These are phyloP conservation scores for Aristolochia fimbriata DNA, from an alignment of 164 flowering plant genomes.

Conservation along the genomic window DNA sequence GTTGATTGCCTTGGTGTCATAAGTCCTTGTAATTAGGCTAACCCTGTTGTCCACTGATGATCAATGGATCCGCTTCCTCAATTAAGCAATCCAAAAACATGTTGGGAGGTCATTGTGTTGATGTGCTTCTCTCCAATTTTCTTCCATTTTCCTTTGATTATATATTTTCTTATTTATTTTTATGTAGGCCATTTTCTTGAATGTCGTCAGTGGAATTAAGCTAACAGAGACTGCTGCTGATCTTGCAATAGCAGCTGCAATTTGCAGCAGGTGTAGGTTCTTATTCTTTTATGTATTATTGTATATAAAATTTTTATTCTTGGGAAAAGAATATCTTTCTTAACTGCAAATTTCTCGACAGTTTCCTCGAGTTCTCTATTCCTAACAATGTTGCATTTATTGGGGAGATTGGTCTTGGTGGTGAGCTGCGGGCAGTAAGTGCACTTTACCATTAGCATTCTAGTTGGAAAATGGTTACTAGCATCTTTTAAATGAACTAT, in stretches of 20 bases:
- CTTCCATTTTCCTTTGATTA: background rate
- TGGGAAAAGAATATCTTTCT: background rate
- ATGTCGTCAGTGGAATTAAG: slow-evolving; percentile 74
- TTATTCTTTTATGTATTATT: background rate
- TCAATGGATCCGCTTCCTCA: no score
- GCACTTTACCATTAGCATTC: background rate
- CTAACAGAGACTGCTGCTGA: slow-evolving; percentile 86
- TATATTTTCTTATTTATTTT: slow-evolving; percentile 3
- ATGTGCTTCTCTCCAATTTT: background rate
- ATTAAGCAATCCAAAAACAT: no score
- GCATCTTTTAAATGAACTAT: background rate
- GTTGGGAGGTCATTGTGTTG: no score
- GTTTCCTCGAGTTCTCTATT: slow-evolving; percentile 79
- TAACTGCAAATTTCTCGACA: slow-evolving; percentile 15
- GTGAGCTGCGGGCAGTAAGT: slow-evolving; percentile 85
- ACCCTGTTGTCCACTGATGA: no score
- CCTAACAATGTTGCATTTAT: slow-evolving; percentile 76
- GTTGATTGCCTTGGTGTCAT: no score
- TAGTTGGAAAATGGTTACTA: background rate
- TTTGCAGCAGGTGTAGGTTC: slow-evolving; percentile 77
- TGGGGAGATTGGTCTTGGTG: slow-evolving; percentile 92
- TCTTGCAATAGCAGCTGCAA: slow-evolving; percentile 94
- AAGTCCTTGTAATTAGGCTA: no score
- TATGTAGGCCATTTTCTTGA: slow-evolving; percentile 60
- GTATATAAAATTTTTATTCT: background rate